These are phyloP conservation scores for Fusarium nelsonii DNA, from an alignment of 2,329 filamentous ascomycete species.

Conservation along the genomic window DNA sequence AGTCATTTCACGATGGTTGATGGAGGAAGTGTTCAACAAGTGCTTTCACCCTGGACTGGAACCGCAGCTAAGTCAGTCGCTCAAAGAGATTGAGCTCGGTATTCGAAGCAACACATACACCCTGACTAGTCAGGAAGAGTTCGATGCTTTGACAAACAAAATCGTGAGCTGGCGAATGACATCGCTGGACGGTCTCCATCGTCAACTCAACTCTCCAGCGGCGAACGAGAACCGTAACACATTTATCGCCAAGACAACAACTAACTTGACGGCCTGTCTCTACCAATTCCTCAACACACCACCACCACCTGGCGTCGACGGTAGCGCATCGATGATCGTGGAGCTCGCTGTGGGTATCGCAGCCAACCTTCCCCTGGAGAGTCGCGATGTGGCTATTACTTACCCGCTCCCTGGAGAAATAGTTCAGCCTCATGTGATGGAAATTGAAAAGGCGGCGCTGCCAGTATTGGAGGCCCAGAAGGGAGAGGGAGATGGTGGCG, in stretches of 20 bases:
- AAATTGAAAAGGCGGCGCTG: slow-evolving; percentile 79
- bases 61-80: slow-evolving; percentile 76
- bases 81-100: slow-evolving; percentile 90
- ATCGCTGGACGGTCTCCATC: slow-evolving; percentile 89
- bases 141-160: slow-evolving; percentile 87
- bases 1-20: slow-evolving; percentile 88
- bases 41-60: slow-evolving; percentile 95
- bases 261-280: slow-evolving; percentile 75
- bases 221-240: slow-evolving; percentile 74
- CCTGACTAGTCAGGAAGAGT: slow-evolving; percentile 84
- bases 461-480: slow-evolving; percentile 68
- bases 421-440: slow-evolving; percentile 83
- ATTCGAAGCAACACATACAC: slow-evolving; percentile 83
- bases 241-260: slow-evolving; percentile 78
- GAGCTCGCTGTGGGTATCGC: slow-evolving; percentile 90
- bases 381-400: slow-evolving; percentile 87
- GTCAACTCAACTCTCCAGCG: slow-evolving; percentile 73
- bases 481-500: slow-evolving; percentile 58
- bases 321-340: slow-evolving; percentile 90
- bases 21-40: slow-evolving; percentile 90
- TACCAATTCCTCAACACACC: slow-evolving; percentile 81
- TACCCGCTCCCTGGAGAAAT: slow-evolving; percentile 84
- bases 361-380: slow-evolving; percentile 88
- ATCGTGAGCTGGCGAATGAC: slow-evolving; percentile 93
- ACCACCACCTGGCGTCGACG: slow-evolving; percentile 83